Evolutionary conservation across 306 rosid species (phyloP), one percentile per base, ranked within the genome.

Genomic region (Acacia acuminata): DNA sequence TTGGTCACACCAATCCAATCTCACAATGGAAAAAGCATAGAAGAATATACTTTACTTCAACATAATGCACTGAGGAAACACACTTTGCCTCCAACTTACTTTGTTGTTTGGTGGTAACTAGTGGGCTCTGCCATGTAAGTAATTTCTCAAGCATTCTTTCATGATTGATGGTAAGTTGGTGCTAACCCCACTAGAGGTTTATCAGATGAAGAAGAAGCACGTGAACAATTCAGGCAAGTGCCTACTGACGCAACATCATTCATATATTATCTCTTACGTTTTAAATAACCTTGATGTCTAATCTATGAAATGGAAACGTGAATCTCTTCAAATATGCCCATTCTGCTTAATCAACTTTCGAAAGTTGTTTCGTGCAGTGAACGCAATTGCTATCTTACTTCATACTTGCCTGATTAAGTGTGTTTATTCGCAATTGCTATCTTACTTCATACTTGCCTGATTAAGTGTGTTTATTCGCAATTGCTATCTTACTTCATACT

Each of bases 71-170:
- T 53, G 58, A 51, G 58, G 71, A 55, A 3, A 43, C 25, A 75
- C 76, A n/a, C 20, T 10, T 20, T 79, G 80, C 67, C 36, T 61
- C 67, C 67, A 61, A 11, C 77, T 84, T 64, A 19, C 61, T 20
- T 55, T 55, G 56, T 61, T 42, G 40, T 50, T 25, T 48, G 86
- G 76, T 73, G 83, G 77, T 84, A 79, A 74, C 58, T 43, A 58
- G 87, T 79, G 84, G 87, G 42, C 50, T 60, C 78, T 75, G 68
- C 69, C 76, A 56, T 79, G 40, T 36, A 45, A 67, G 84, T 47
- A 84, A 84, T 45, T 67, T 84, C 68, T 63, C 19, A 63, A 70
- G 75, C 79, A 76, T 75, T 78, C 55, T 34, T 68, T 83, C 65
- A 73, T 79, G 58, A 53, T 9, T 25, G 76, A 73, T 78, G 79